A percentile compares a stretch with the other conserved stretches of the same genome.
Evolutionary conservation across 2,329 filamentous ascomycete genomes (phyloP).

Genomic region (Colletotrichum chrysophilum): DNA sequence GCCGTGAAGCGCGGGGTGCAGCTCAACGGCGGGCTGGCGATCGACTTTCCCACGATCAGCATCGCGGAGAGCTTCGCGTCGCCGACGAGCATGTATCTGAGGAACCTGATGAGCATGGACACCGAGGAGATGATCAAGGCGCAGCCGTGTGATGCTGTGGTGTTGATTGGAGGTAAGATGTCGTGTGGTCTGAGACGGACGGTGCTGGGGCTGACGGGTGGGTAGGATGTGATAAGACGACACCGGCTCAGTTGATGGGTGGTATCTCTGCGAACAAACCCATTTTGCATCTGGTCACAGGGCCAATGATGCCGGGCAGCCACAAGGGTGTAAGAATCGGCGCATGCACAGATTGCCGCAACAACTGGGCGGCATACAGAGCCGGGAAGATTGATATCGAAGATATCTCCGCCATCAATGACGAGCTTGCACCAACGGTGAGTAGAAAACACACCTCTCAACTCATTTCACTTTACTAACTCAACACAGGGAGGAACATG

Average conservation of each 20-base stretch:
- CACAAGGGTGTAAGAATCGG: slow-evolving; percentile 69
- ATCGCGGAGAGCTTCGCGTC: slow-evolving; percentile 72
- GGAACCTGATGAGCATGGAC: slow-evolving; percentile 81
- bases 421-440: slow-evolving; percentile 75
- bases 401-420: slow-evolving; percentile 73
- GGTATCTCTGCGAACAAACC: slow-evolving; percentile 78
- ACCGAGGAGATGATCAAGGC: slow-evolving; percentile 80
- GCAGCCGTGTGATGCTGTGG: slow-evolving; percentile 72
- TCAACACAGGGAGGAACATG: slow-evolving; percentile 70
- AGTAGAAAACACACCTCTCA: slow-evolving; percentile 22
- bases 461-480: not conserved
- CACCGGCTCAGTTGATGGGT: slow-evolving; percentile 77
- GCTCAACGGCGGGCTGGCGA: slow-evolving; percentile 68
- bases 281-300: slow-evolving; percentile 70
- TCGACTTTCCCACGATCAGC: slow-evolving; percentile 78
- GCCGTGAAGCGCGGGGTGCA: slow-evolving; percentile 73
- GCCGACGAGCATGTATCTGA: slow-evolving; percentile 76
- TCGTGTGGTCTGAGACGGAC: not conserved
- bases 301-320: slow-evolving; percentile 78
- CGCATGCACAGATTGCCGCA: slow-evolving; percentile 77
- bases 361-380: slow-evolving; percentile 74
- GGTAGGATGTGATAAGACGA: slow-evolving; percentile 75
- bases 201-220: not conserved
- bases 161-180: slow-evolving; percentile 67
- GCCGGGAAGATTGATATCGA: slow-evolving; percentile 73